Evolutionary conservation across 2,329 filamentous ascomycete species (phyloP).

Genomic region (Akanthomyces muscarius): DNA sequence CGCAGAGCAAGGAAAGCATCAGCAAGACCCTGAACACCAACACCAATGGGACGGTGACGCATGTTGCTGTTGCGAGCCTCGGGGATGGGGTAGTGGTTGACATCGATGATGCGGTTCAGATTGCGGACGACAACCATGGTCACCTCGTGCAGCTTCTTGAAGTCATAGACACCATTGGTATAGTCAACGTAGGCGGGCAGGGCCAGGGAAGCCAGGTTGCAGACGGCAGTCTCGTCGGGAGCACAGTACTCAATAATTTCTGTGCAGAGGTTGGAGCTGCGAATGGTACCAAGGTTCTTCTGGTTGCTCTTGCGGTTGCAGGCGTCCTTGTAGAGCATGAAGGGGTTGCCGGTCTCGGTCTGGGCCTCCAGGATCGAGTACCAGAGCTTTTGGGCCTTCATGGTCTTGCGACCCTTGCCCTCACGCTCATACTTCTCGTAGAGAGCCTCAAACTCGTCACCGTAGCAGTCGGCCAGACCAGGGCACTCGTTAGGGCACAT

Average conservation of each 20-base stretch:
- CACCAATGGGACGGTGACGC: conserved; percentile 90
- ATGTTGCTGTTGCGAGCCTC: conserved; percentile 96
- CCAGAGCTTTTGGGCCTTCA: conserved; percentile 99
- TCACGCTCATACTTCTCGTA: conserved; percentile 91
- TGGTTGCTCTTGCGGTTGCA: conserved; percentile 99
- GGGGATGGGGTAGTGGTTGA: conserved; percentile 96
- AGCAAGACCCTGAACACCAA: conserved; percentile 95
- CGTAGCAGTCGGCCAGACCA: conserved; percentile 92
- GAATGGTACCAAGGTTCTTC: conserved; percentile 98
- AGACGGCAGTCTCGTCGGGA: conserved; percentile 96
- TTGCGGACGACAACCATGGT: conserved; percentile 89
- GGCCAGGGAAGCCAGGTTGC: conserved; percentile 92
- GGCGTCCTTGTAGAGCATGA: conserved; percentile 99
- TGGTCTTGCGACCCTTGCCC: conserved; percentile 80
- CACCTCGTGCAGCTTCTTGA: conserved; percentile 94
- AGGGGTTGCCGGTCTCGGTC: conserved; percentile 97
- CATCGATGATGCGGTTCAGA: conserved; percentile 96
- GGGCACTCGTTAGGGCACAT: conserved; percentile 98
- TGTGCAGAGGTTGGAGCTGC: conserved; percentile 97
- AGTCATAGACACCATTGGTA: conserved; percentile 81
- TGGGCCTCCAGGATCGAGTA: conserved; percentile 97
- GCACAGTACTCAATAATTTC: conserved; percentile 98
- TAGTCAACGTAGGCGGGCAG: conserved; percentile 90
- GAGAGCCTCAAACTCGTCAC: conserved; percentile 92
- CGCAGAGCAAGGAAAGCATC: conserved; percentile 97